Evolutionary conservation across 352 stramenopile genomes (phyloP).

Genomic region (Phytophthora podocarpi): DNA sequence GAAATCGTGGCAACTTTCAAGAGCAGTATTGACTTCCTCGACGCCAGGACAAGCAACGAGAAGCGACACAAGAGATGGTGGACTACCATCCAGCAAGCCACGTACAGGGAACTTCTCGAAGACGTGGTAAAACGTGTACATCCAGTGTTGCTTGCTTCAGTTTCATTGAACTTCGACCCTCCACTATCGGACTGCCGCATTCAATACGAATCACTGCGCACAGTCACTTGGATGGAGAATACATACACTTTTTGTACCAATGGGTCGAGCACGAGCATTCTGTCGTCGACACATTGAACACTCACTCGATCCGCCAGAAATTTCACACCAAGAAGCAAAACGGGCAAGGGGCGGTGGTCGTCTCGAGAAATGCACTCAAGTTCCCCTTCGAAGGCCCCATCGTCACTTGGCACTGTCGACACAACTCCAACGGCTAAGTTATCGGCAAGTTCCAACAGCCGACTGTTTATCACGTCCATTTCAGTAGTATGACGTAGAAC

Average conservation of each 20-base stretch:
- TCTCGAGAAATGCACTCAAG: slow-evolving; percentile 40
- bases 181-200: slow-evolving; percentile 42
- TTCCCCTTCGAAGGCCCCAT: slow-evolving; percentile 18
- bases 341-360: slow-evolving; percentile 41
- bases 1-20: slow-evolving; percentile 30
- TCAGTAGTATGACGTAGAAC: too few relatives aligned
- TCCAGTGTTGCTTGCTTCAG: too few relatives aligned
- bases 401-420: slow-evolving; percentile 1
- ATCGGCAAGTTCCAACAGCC: slow-evolving; percentile 32
- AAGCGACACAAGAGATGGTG: slow-evolving; percentile 6
- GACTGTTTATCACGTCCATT: too few relatives aligned
- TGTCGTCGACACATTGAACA: slow-evolving; percentile 31
- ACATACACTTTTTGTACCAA: slow-evolving; percentile 22
- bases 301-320: slow-evolving; percentile 33
- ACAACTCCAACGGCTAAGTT: slow-evolving; percentile 41
- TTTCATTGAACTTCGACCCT: too few relatives aligned
- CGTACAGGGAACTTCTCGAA: slow-evolving; percentile 65
- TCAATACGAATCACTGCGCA: slow-evolving; percentile 61
- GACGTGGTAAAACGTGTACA: slow-evolving; percentile 48
- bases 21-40: background rate
- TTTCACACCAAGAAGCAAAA: slow-evolving; percentile 26
- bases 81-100: slow-evolving; percentile 19
- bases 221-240: slow-evolving; percentile 40
- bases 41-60: slow-evolving; percentile 7
- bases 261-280: slow-evolving; percentile 46